phyloP scores from a whole-genome alignment of 176 grass and related monocot genomes.

The Rhynchospora pubera region DNA sequence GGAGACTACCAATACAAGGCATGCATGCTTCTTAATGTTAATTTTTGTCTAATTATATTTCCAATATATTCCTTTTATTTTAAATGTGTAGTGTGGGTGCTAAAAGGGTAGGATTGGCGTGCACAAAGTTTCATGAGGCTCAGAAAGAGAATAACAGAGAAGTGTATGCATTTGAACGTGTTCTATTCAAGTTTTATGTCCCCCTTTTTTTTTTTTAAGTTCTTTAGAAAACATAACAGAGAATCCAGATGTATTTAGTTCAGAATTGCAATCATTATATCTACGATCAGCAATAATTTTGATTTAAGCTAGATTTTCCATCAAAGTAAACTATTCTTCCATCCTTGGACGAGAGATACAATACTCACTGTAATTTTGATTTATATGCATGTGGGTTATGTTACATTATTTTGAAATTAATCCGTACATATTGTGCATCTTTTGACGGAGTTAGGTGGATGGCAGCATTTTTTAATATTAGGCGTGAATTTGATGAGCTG shows the following conservation, averaged over 20 bases:
- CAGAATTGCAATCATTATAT: no score
- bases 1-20: neutral
- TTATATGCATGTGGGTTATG: neutral
- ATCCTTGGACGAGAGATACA: no score
- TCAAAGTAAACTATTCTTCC: no score
- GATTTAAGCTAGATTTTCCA: no score
- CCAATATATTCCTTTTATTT: slow-evolving; percentile 13
- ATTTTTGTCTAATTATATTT: neutral
- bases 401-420: neutral
- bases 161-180: slow-evolving; percentile 12
- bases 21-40: neutral
- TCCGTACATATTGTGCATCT: neutral
- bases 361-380: no score
- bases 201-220: neutral
- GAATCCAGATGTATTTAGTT: no score
- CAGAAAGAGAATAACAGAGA: slow-evolving; percentile 46
- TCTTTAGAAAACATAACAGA: no score
- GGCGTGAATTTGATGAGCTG: slow-evolving; percentile 48
- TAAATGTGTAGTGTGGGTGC: slow-evolving; percentile 57
- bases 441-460: slow-evolving; percentile 34
- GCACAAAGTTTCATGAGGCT: slow-evolving; percentile 38
- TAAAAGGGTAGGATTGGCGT: slow-evolving; percentile 47
- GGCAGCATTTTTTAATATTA: slow-evolving; percentile 40
- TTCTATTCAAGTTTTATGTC: neutral
- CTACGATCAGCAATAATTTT: no score